Percentiles rank a stretch among this genome's conserved stretches.
Evolutionary conservation across 306 rosid species (phyloP).

Genomic region (Acacia confusa): DNA sequence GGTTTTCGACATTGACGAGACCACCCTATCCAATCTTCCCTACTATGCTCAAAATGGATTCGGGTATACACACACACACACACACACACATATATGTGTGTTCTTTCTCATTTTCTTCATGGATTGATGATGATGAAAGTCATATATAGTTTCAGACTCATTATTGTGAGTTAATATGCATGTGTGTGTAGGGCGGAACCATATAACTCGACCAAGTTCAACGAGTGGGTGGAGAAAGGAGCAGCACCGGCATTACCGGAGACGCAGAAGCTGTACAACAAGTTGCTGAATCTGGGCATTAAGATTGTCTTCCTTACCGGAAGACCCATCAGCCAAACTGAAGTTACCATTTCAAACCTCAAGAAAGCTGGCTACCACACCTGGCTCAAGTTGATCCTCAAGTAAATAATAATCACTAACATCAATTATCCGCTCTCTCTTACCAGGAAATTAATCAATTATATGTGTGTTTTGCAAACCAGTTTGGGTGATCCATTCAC

Average conservation of each 20-base stretch:
- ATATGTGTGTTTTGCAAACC: too few relatives aligned
- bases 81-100: rapidly evolving
- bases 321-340: neutral
- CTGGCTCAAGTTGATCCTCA: neutral
- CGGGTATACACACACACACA: neutral
- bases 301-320: conserved; percentile 44
- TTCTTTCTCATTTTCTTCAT: neutral
- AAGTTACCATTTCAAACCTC: conserved; percentile 27
- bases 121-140: too few relatives aligned
- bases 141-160: too few relatives aligned
- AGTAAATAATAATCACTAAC: neutral
- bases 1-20: conserved; percentile 61
- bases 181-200: conserved; percentile 20
- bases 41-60: conserved; percentile 26
- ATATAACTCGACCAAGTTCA: conserved; percentile 13
- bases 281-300: conserved; percentile 27
- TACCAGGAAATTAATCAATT: neutral
- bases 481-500: too few relatives aligned
- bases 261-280: conserved; percentile 33
- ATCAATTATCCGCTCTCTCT: neutral
- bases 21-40: conserved; percentile 59
- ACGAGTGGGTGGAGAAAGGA: conserved; percentile 26
- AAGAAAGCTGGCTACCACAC: neutral
- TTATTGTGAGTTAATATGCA: too few relatives aligned
- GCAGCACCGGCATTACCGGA: conserved; percentile 46